Percentiles rank a stretch among this genome's conserved stretches.
phyloP scores from a whole-genome alignment of 2,329 filamentous ascomycete genomes.

The Ascochyta koolunga region DNA sequence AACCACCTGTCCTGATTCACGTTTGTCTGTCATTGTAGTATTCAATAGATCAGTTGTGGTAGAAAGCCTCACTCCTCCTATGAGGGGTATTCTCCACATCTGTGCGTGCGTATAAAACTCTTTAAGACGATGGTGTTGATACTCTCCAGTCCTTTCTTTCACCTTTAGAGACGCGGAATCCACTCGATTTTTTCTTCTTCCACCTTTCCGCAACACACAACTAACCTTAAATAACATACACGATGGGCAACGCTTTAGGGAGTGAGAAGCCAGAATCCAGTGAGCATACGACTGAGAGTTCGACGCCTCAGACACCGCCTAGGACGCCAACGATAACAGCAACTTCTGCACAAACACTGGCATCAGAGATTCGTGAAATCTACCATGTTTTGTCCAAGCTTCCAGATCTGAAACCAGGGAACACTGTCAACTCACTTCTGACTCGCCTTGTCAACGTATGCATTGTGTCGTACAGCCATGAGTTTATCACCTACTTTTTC shows the following conservation, averaged over 20 bases:
- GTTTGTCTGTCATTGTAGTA: not conserved
- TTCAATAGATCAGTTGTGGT: not conserved
- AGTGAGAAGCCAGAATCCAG: not conserved
- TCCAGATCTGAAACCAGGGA: conserved; percentile 38
- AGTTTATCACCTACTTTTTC: conserved; percentile 36
- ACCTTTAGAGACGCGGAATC: not conserved
- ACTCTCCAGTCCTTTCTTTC: not conserved
- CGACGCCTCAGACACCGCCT: conserved; percentile 26
- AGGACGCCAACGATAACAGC: conserved; percentile 28
- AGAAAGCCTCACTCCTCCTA: not conserved
- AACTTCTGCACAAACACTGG: conserved; percentile 25
- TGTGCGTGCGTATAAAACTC: conserved; percentile 6
- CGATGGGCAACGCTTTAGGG: not conserved
- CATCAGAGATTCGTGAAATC: conserved; percentile 30
- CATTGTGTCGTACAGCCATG: conserved; percentile 31
- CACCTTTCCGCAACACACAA: not conserved
- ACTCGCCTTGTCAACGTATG: conserved; percentile 48
- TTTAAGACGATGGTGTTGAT: not conserved
- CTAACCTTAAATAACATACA: not conserved
- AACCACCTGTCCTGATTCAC: not conserved
- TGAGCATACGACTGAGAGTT: not conserved
- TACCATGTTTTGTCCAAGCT: conserved; percentile 21
- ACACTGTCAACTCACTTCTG: conserved; percentile 45
- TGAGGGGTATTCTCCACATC: not conserved
- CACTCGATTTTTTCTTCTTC: too few relatives aligned